Evolutionary conservation across 805 yeast species (phyloP).

Genomic region (Huiozyma sinensis): DNA sequence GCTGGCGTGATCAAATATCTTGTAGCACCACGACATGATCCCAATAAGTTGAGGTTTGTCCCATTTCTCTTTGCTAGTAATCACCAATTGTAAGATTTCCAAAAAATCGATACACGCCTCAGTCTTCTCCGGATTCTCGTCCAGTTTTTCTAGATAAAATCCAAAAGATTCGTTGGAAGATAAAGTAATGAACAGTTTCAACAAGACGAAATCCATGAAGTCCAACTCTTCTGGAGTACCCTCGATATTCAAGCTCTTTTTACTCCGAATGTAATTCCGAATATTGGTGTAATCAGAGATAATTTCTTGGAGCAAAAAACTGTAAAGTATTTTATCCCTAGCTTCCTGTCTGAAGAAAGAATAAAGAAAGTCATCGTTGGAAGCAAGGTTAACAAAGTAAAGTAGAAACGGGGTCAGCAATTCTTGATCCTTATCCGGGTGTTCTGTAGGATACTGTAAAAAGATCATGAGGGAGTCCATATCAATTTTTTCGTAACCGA

Average conservation of each 20-base stretch:
- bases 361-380: constrained; percentile 19
- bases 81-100: constrained; percentile 20
- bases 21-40: constrained; percentile 31
- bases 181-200: constrained; percentile 23
- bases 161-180: constrained; percentile 29
- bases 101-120: constrained; percentile 11
- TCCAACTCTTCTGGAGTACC: not conserved
- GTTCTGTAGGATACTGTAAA: constrained; percentile 14
- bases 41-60: constrained; percentile 29
- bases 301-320: constrained; percentile 11
- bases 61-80: constrained; percentile 31
- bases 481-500: constrained; percentile 11
- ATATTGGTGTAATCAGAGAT: constrained; percentile 9
- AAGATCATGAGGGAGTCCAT: constrained; percentile 12
- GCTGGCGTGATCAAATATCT: constrained; percentile 20
- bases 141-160: constrained; percentile 18
- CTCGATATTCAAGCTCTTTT: not conserved
- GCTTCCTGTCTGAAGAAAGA: constrained; percentile 14
- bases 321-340: constrained; percentile 10
- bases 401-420: constrained; percentile 13
- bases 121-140: constrained; percentile 3
- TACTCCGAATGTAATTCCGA: constrained; percentile 2
- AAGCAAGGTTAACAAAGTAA: constrained; percentile 14
- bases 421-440: constrained; percentile 5
- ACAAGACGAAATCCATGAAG: constrained; percentile 9